A percentile compares a stretch with the other conserved stretches of the same genome.
These are phyloP conservation scores for Aspergillus carlsbadensis DNA, from an alignment of 495 filamentous ascomycete species.

Conservation along the genomic window DNA sequence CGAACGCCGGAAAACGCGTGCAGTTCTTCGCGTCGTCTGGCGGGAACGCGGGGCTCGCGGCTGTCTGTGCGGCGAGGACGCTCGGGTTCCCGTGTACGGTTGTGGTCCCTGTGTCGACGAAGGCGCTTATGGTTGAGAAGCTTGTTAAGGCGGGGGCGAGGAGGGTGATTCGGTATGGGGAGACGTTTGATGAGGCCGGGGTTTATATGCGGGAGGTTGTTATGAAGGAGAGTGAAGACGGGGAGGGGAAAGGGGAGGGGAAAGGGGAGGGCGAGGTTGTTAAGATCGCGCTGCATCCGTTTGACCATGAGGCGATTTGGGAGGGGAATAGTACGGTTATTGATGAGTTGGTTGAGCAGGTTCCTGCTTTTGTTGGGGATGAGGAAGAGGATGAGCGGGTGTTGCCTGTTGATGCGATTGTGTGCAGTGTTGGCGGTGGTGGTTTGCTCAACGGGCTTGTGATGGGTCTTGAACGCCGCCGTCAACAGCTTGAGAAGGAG, in stretches of 20 bases:
- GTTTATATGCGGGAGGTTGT: constrained; percentile 62
- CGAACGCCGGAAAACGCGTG: constrained; percentile 35
- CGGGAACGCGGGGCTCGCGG: constrained; percentile 91
- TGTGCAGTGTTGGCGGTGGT: constrained; percentile 87
- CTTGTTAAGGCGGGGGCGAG: constrained; percentile 66
- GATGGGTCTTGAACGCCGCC: constrained; percentile 59
- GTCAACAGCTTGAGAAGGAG: background rate
- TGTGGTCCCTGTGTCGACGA: constrained; percentile 70
- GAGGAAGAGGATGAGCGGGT: constrained; percentile 33
- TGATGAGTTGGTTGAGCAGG: constrained; percentile 66
- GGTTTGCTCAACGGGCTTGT: constrained; percentile 81
- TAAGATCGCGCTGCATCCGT: constrained; percentile 81
- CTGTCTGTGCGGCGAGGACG: constrained; percentile 70
- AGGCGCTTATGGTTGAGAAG: constrained; percentile 70
- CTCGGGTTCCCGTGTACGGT: constrained; percentile 78
- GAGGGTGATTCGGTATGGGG: constrained; percentile 69
- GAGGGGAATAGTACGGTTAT: constrained; percentile 71
- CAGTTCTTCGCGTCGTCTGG: constrained; percentile 90
- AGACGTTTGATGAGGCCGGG: constrained; percentile 77
- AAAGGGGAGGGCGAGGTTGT: constrained; percentile 48
- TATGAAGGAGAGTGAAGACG: constrained; percentile 42
- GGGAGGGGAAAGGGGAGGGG: constrained; percentile 22
- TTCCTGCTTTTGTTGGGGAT: constrained; percentile 39
- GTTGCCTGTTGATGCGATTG: constrained; percentile 59
- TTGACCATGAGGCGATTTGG: constrained; percentile 87